Percentiles rank a stretch among this genome's conserved stretches.
Evolutionary conservation across 1,284 basidiomycete species (phyloP).

Genomic region (Trichosporon sp.): DNA sequence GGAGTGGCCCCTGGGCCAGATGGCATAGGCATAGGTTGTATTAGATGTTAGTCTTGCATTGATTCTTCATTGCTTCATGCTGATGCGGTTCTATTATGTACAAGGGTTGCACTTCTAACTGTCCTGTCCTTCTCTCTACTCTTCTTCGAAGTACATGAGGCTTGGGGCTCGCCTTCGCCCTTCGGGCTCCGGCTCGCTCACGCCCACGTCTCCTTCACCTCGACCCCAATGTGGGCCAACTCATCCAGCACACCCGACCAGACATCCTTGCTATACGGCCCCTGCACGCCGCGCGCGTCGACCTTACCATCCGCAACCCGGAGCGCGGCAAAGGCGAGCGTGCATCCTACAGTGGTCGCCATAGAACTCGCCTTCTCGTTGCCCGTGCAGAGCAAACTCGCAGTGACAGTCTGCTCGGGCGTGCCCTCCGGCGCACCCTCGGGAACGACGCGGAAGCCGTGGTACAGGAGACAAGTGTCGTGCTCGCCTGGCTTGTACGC

Average conservation of each 20-base stretch:
- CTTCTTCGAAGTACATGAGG: too few relatives aligned
- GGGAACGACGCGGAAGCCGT: conserved; percentile 65
- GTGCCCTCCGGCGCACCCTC: conserved; percentile 28
- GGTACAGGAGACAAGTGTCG: conserved; percentile 84
- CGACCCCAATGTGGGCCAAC: conserved; percentile 66
- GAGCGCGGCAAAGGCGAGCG: conserved; percentile 76
- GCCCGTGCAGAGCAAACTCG: conserved; percentile 74
- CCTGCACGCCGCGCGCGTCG: conserved; percentile 65
- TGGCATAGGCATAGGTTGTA: background rate
- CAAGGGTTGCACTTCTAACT: background rate
- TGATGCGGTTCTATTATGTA: background rate
- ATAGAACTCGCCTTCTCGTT: conserved; percentile 72
- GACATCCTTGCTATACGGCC: conserved; percentile 66
- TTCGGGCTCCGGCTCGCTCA: background rate
- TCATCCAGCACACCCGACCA: conserved; percentile 66
- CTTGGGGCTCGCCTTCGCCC: too few relatives aligned
- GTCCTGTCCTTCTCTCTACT: background rate
- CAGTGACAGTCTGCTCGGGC: conserved; percentile 69
- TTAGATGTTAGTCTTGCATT: conserved; percentile 1
- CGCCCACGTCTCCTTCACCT: conserved; percentile 65
- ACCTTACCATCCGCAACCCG: conserved; percentile 72
- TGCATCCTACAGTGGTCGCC: conserved; percentile 84
- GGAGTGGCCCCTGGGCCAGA: conserved; percentile 51
- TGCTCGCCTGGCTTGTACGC: conserved; percentile 72
- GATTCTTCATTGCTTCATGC: background rate